Base-by-base conservation (phyloP, 495 filamentous ascomycete genomes). In the Neurospora sp. region DNA sequence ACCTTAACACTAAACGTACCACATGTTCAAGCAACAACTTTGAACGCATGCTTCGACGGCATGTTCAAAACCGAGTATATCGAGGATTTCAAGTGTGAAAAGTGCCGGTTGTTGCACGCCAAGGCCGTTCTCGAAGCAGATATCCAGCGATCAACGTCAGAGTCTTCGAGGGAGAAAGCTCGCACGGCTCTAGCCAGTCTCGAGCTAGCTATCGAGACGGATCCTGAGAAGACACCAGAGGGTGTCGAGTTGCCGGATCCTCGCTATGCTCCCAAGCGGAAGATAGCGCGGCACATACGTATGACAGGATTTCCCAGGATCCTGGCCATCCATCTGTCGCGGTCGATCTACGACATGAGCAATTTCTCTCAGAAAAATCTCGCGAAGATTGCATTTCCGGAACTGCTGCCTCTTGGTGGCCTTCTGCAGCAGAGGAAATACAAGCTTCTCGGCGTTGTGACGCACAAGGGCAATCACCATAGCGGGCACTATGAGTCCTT, bases 401-500 rank as follows among this genome's bases (percentile, higher is more conserved):
- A 98, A 81, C 86, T 85, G 7, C 83, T 98, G 22, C 87, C 90
- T 0, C 83, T 99, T 8, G 96, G 96, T 20, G 90, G 93, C 3
- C 85, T 98, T 20, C 82, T 96, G 22, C 88, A 89, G 69, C 90
- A 90, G 73, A 91, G 88, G 71, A 91, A 86, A 75, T 99, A 97
- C 84, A 93, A 90, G 76, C 86, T 99, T 4, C 88, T 96, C 3
- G 92, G 91, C 12, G 89, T 97, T 53, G 91, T 99, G 69, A 96
- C 92, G 38, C 96, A 99, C 78, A 97, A 97, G 78, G 96, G 96
- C 22, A 96, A 92, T 73, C 96, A 99, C 81, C 90, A 97, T 76
- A 97, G 93, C 73, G 96, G 96, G 2, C 96, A 99, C 79, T 99
- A 99, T 81, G 96, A 99, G 79, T 93, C 94, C 2, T 98, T 98